phyloP scores from a whole-genome alignment of 495 filamentous ascomycete species.

The Aspergillus egyptiacus region DNA sequence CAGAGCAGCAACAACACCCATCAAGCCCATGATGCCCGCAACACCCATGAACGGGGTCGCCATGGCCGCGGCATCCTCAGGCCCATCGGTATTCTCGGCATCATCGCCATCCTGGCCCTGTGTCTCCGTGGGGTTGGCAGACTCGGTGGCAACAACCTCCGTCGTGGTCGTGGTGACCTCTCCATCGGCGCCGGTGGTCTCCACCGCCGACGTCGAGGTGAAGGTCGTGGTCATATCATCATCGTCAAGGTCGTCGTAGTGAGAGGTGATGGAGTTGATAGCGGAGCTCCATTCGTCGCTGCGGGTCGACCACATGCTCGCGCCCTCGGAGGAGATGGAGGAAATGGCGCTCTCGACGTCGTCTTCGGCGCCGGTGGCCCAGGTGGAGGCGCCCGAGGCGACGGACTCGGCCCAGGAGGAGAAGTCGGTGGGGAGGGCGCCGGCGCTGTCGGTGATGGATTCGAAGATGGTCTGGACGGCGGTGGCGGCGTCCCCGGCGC shows the following conservation, averaged over 20 bases:
- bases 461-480: slow-evolving; percentile 8
- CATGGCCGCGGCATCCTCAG: slow-evolving; percentile 10
- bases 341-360: slow-evolving; percentile 15
- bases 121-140: neutral
- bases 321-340: slow-evolving; percentile 12
- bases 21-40: slow-evolving; percentile 27
- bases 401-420: slow-evolving; percentile 13
- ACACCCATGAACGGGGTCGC: slow-evolving; percentile 22
- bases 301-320: slow-evolving; percentile 16
- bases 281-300: slow-evolving; percentile 13
- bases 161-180: slow-evolving; percentile 9
- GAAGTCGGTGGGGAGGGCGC: slow-evolving; percentile 11
- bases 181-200: slow-evolving; percentile 3
- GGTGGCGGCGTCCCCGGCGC: slow-evolving; percentile 10
- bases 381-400: slow-evolving; percentile 15
- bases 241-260: slow-evolving; percentile 10
- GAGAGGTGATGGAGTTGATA: slow-evolving; percentile 12
- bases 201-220: neutral
- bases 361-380: slow-evolving; percentile 2
- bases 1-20: slow-evolving; percentile 36
- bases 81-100: too few species aligned
- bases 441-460: slow-evolving; percentile 6
- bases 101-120: too few species aligned
- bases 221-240: slow-evolving; percentile 9
- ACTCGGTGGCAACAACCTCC: neutral